Conservation (phyloP, 805 yeast species). For the Yarrowia sp. region DNA sequence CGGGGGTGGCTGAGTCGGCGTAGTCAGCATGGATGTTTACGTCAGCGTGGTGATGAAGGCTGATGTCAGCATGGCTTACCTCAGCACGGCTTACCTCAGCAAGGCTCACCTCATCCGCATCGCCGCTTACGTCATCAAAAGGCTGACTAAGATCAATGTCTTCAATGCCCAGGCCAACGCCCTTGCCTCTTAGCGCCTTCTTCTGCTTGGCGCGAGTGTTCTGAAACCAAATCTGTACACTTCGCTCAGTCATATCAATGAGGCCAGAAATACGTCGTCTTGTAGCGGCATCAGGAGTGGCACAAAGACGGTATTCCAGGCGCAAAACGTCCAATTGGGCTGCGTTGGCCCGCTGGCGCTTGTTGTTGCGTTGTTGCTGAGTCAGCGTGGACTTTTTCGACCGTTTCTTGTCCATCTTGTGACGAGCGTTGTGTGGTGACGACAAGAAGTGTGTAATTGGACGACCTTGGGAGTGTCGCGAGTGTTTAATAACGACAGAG, state of each 20-base stretch:
- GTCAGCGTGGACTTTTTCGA: slow-evolving; percentile 32
- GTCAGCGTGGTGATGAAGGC: neutral
- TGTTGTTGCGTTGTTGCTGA: slow-evolving; percentile 42
- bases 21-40: too few relatives aligned
- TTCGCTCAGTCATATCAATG: slow-evolving; percentile 82
- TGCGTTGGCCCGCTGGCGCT: slow-evolving; percentile 74
- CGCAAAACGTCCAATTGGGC: slow-evolving; percentile 69
- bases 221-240: slow-evolving; percentile 92
- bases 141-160: neutral
- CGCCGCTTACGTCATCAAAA: neutral
- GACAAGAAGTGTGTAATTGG: too few relatives aligned
- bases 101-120: neutral
- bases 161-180: neutral
- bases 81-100: neutral
- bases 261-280: slow-evolving; percentile 54
- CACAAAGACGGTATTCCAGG: slow-evolving; percentile 65
- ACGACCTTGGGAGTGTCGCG: too few relatives aligned
- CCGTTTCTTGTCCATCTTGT: slow-evolving; percentile 23
- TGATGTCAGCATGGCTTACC: neutral
- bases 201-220: slow-evolving; percentile 55
- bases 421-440: neutral
- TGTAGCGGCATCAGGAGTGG: slow-evolving; percentile 55
- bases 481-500: too few relatives aligned
- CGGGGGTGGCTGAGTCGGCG: neutral
- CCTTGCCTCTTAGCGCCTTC: slow-evolving; percentile 11